A percentile compares a stretch with the other conserved stretches of the same genome.
These are phyloP conservation scores for Handroanthus guayacan DNA, from an alignment of 257 asterid genomes.

Conservation along the genomic window DNA sequence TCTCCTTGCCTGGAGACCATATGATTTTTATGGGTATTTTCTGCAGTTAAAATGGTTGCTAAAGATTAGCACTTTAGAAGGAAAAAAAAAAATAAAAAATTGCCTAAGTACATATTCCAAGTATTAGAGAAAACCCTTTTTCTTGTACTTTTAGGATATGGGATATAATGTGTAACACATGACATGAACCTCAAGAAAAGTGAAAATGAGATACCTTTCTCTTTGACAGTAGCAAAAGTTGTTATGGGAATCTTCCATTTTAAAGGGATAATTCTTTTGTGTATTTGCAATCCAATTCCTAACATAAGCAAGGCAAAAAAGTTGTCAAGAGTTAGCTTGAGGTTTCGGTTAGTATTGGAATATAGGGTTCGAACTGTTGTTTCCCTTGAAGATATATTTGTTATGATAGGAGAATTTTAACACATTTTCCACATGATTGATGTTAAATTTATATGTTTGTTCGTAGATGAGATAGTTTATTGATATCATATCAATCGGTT, in stretches of 20 bases:
- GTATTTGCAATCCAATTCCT: too few relatives aligned
- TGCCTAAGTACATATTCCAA: not conserved
- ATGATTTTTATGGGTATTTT: not conserved
- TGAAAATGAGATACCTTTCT: slow-evolving; percentile 26
- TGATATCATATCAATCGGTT: too few relatives aligned
- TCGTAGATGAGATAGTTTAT: too few relatives aligned
- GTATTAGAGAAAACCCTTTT: not conserved
- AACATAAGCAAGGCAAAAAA: too few relatives aligned
- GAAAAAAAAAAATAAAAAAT: not conserved
- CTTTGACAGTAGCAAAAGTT: slow-evolving; percentile 30
- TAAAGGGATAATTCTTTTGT: not conserved
- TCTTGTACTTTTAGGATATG: not conserved
- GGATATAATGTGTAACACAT: not conserved
- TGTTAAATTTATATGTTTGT: too few relatives aligned
- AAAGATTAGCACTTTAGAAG: not conserved
- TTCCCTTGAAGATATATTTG: too few relatives aligned
- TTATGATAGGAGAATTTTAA: too few relatives aligned
- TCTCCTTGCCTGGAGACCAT: slow-evolving; percentile 12
- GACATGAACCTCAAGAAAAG: not conserved
- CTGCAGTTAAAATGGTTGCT: slow-evolving; percentile 15
- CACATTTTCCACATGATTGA: too few relatives aligned
- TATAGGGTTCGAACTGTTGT: too few relatives aligned
- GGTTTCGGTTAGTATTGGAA: too few relatives aligned
- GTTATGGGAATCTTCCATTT: slow-evolving; percentile 34
- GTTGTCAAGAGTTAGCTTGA: too few relatives aligned